phyloP scores from a whole-genome alignment of 257 asterid genomes.

The Thymus quinquecostatus region DNA sequence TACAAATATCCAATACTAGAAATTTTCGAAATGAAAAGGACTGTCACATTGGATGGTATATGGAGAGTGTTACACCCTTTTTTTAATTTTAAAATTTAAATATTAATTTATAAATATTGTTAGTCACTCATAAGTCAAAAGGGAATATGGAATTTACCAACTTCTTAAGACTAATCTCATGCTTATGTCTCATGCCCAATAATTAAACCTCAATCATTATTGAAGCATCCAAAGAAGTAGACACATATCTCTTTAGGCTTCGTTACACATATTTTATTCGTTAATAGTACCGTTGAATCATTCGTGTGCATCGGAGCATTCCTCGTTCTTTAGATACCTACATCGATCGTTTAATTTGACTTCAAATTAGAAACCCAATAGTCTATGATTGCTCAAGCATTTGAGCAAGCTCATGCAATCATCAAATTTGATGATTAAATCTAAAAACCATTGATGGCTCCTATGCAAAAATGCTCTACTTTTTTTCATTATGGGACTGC shows the following conservation, averaged over 20 bases:
- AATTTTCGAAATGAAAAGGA: constrained; percentile 34
- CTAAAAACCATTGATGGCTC: constrained; percentile 22
- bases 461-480: constrained; percentile 26
- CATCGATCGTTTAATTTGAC: constrained; percentile 12
- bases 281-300: too few relatives aligned
- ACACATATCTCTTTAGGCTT: background rate
- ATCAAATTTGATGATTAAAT: constrained; percentile 41
- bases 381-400: constrained; percentile 24
- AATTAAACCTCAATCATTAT: constrained; percentile 37
- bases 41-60: constrained; percentile 38
- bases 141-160: constrained; percentile 41
- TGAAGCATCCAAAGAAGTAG: constrained; percentile 39
- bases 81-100: too few relatives aligned
- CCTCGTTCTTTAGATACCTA: background rate
- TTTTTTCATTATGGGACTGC: constrained; percentile 22
- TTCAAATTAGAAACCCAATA: background rate
- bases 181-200: constrained; percentile 39
- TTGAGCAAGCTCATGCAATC: constrained; percentile 39
- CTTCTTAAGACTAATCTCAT: constrained; percentile 37
- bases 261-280: too few relatives aligned
- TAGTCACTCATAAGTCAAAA: constrained; percentile 39
- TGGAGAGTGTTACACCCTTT: background rate
- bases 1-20: constrained; percentile 10
- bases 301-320: too few relatives aligned
- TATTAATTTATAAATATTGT: background rate